Evolutionary conservation across 2,329 filamentous ascomycete genomes (phyloP).

Genomic region (Xylariaceae sp.): DNA sequence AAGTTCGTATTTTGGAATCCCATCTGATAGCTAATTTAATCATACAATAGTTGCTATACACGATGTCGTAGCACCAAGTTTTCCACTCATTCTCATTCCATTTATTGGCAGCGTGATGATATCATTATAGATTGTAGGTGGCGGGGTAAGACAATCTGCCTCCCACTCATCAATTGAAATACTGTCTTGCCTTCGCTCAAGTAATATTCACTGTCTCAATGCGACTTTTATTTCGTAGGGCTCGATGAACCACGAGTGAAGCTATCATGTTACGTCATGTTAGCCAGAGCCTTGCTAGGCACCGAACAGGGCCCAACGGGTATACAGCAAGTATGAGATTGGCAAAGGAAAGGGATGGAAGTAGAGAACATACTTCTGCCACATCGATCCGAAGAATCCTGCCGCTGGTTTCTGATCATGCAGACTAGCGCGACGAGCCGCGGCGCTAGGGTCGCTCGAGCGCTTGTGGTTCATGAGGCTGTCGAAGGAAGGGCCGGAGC

Average conservation of each 20-base stretch:
- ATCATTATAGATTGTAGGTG: background rate
- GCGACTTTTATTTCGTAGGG: conserved; percentile 33
- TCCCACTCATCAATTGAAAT: background rate
- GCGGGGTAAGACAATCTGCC: background rate
- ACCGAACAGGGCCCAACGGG: too few species aligned
- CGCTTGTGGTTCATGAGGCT: conserved; percentile 59
- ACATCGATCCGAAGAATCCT: conserved; percentile 60
- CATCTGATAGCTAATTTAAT: conserved; percentile 1
- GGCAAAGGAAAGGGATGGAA: background rate
- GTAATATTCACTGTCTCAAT: too few species aligned
- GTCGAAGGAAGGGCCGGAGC: conserved; percentile 58
- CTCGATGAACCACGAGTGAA: conserved; percentile 39
- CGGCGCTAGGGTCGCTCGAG: conserved; percentile 46
- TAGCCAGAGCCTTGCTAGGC: background rate
- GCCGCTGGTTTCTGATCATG: conserved; percentile 57
- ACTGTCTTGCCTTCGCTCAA: too few species aligned
- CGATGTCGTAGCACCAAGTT: conserved; percentile 9
- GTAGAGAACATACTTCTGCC: conserved; percentile 57
- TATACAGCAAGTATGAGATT: background rate
- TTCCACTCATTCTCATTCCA: too few species aligned
- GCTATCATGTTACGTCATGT: conserved; percentile 16
- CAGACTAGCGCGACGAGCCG: conserved; percentile 60
- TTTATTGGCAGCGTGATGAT: too few species aligned
- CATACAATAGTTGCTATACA: conserved; percentile 20
- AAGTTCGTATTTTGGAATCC: conserved; percentile 4